phyloP scores from a whole-genome alignment of 768 basidiomycete genomes.

The Xanthoconium stramineum region DNA sequence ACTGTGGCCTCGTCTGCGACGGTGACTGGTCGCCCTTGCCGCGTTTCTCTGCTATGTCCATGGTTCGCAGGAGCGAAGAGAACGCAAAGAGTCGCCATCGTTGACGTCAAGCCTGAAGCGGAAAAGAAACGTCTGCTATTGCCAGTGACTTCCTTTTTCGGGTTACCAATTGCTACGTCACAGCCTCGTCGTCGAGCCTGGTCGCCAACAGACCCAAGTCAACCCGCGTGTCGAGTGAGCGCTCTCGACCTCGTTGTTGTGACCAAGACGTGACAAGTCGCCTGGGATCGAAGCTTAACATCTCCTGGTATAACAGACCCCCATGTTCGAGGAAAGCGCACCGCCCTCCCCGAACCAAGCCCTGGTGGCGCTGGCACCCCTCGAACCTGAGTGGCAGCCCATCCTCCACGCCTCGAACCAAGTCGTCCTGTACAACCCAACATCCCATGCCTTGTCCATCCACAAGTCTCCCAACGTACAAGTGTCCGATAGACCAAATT shows the following conservation, averaged over 20 bases:
- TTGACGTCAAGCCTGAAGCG: no score
- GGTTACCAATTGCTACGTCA: no score
- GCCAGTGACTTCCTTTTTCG: constrained; percentile 1
- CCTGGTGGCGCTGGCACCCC: constrained; percentile 25
- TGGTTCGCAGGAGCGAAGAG: no score
- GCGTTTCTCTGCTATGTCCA: no score
- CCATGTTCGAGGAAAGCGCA: constrained; percentile 31
- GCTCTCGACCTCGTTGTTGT: neutral
- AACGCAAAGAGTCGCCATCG: no score
- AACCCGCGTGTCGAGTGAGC: no score
- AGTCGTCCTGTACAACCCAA: constrained; percentile 84
- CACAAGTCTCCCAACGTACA: constrained; percentile 30
- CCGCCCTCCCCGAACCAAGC: constrained; percentile 32
- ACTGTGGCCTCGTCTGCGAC: constrained; percentile 8
- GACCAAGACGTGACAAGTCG: constrained; percentile 1
- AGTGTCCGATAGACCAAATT: constrained; percentile 22
- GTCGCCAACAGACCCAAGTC: neutral
- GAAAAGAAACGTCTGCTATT: no score
- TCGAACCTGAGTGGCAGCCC: constrained; percentile 59
- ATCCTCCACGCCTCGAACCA: constrained; percentile 83
- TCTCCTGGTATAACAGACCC: no score
- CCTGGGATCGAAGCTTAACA: constrained; percentile 6
- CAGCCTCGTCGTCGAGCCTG: no score
- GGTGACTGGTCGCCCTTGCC: neutral
- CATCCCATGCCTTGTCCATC: constrained; percentile 78